Conservation (phyloP, 768 basidiomycete genomes). For the Strobilomyces dryophilus region DNA sequence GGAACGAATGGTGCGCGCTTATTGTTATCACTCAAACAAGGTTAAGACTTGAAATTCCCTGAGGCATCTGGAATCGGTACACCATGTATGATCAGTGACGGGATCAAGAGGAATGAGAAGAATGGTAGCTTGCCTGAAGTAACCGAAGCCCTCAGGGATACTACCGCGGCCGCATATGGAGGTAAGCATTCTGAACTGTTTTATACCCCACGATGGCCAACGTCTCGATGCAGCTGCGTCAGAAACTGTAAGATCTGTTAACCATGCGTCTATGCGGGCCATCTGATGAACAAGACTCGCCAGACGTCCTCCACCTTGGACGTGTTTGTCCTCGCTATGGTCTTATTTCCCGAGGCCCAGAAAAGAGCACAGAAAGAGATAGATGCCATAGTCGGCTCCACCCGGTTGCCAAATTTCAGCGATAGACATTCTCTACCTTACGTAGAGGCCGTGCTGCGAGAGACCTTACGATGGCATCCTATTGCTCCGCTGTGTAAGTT, state of each 20-base stretch:
- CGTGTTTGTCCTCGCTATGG: conserved; percentile 27
- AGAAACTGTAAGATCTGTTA: conserved; percentile 21
- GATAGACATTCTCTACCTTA: conserved; percentile 24
- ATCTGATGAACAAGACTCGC: neutral
- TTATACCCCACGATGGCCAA: neutral
- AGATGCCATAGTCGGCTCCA: conserved; percentile 17
- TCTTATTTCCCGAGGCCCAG: conserved; percentile 23
- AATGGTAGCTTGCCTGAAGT: conserved; percentile 19
- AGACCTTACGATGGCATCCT: conserved; percentile 24
- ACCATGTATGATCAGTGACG: conserved; percentile 21
- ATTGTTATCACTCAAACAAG: neutral
- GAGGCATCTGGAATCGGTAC: conserved; percentile 16
- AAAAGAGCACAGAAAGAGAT: conserved; percentile 24
- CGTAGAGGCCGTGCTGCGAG: conserved; percentile 22
- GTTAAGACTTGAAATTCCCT: neutral
- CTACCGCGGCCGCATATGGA: conserved; percentile 22
- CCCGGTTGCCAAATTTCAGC: conserved; percentile 19
- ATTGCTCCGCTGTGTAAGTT: conserved; percentile 18
- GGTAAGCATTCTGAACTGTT: conserved; percentile 8
- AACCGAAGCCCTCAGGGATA: conserved; percentile 15
- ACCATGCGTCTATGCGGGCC: neutral
- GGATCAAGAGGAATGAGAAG: conserved; percentile 17
- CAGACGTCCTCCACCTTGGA: conserved; percentile 22
- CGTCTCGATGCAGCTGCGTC: conserved; percentile 16
- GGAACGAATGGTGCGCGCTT: conserved; percentile 17